These are phyloP conservation scores for Russula foetens DNA, from an alignment of 768 basidiomycete genomes.

Conservation along the genomic window DNA sequence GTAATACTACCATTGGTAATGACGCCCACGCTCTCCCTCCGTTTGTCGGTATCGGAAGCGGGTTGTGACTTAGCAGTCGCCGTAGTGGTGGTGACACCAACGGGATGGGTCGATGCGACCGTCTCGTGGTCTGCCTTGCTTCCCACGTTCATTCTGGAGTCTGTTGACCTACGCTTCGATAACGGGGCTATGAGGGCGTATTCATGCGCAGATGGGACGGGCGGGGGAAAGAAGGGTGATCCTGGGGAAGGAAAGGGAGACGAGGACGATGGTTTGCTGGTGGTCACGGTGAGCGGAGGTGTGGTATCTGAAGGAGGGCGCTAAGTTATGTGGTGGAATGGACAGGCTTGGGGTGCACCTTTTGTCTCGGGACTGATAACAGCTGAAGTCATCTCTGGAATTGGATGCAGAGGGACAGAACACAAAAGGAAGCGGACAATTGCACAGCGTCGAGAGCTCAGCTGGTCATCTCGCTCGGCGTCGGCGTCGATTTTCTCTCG, in stretches of 20 bases:
- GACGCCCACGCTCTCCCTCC: neutral
- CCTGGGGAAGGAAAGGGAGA: constrained; percentile 56
- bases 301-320: constrained; percentile 4
- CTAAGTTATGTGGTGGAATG: neutral
- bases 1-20: neutral
- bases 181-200: constrained; percentile 46
- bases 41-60: neutral
- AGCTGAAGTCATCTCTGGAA: constrained; percentile 4
- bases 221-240: constrained; percentile 61
- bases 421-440: neutral
- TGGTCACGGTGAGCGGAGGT: constrained; percentile 12
- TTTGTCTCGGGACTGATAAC: constrained; percentile 17
- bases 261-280: constrained; percentile 36
- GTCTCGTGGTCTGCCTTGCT: constrained; percentile 9
- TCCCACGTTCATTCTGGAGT: constrained; percentile 15
- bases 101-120: neutral
- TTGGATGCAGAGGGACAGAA: neutral
- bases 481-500: neutral
- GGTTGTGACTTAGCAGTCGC: neutral
- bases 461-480: neutral
- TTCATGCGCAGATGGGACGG: constrained; percentile 58
- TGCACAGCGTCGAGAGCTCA: neutral
- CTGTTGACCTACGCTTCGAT: constrained; percentile 17
- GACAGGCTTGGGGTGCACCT: neutral
- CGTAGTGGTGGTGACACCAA: neutral